phyloP scores from a whole-genome alignment of 176 grass and related monocot species.

The Juncus inflexus region DNA sequence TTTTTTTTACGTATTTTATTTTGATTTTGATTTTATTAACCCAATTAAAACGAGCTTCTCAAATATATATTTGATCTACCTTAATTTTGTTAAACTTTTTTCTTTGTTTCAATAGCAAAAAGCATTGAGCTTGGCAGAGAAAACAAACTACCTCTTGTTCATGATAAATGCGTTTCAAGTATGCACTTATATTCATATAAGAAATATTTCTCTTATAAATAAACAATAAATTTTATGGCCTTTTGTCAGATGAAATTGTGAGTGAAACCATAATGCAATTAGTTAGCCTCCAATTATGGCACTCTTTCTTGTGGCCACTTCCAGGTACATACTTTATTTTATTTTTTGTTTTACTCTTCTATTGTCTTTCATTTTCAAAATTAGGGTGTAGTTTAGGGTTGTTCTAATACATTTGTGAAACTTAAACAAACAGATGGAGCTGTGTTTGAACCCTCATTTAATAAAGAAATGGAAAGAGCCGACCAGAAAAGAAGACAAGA shows the following conservation, averaged over 20 bases:
- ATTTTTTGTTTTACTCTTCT: no score
- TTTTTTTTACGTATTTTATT: conserved; percentile 1
- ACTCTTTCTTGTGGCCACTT: conserved; percentile 75
- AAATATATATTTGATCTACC: not conserved
- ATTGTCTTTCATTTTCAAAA: no score
- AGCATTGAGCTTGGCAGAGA: conserved; percentile 67
- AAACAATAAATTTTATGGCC: not conserved
- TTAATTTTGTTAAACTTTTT: conserved; percentile 12
- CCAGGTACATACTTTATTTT: conserved; percentile 43
- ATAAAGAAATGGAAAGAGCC: conserved; percentile 97
- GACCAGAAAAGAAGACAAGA: conserved; percentile 84
- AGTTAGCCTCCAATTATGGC: conserved; percentile 87
- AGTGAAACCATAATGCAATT: conserved; percentile 84
- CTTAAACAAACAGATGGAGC: conserved; percentile 71
- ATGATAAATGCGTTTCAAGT: conserved; percentile 99
- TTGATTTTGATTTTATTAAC: not conserved
- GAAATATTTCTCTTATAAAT: no score
- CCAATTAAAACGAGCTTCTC: not conserved
- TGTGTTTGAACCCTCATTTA: conserved; percentile 81
- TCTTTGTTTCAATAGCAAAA: conserved; percentile 48
- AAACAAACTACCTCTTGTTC: conserved; percentile 92
- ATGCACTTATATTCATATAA: not conserved
- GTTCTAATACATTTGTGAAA: conserved; percentile 40
- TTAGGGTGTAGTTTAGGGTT: not conserved
- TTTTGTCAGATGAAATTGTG: conserved; percentile 62